Evolutionary conservation across 305 asterid genomes (phyloP).

Genomic region (Solanum aculeatissimum): DNA sequence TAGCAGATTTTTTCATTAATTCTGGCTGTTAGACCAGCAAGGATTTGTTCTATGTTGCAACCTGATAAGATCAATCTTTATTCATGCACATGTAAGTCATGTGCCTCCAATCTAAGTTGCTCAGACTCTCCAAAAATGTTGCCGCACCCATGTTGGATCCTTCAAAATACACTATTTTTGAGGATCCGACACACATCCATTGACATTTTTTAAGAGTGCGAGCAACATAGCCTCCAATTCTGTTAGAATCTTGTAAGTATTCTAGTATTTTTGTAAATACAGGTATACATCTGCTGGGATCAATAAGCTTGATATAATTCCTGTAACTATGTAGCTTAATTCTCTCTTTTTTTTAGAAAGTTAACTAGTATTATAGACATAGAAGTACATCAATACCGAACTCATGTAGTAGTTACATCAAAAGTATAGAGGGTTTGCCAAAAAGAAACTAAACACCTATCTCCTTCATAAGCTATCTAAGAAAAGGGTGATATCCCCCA

Average conservation of each 20-base stretch:
- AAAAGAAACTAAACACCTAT: too few relatives aligned
- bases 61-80: background rate
- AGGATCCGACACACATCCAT: too few relatives aligned
- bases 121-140: too few relatives aligned
- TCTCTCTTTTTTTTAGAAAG: background rate
- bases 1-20: background rate
- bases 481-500: too few relatives aligned
- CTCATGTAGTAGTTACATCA: too few relatives aligned
- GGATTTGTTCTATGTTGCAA: background rate
- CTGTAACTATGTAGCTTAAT: background rate
- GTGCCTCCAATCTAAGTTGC: background rate
- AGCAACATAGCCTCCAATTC: background rate
- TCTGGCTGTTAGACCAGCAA: background rate
- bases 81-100: background rate
- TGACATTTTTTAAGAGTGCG: too few relatives aligned
- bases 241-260: background rate
- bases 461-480: too few relatives aligned
- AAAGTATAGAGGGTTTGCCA: too few relatives aligned
- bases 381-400: too few relatives aligned
- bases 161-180: too few relatives aligned
- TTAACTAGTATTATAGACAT: too few relatives aligned
- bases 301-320: background rate
- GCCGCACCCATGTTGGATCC: too few relatives aligned
- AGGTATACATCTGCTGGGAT: background rate
- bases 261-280: background rate